Percentiles rank a stretch among this genome's conserved stretches.
phyloP scores from a whole-genome alignment of 225 moss, liverwort and hornwort genomes.

The Climacium dendroides region DNA sequence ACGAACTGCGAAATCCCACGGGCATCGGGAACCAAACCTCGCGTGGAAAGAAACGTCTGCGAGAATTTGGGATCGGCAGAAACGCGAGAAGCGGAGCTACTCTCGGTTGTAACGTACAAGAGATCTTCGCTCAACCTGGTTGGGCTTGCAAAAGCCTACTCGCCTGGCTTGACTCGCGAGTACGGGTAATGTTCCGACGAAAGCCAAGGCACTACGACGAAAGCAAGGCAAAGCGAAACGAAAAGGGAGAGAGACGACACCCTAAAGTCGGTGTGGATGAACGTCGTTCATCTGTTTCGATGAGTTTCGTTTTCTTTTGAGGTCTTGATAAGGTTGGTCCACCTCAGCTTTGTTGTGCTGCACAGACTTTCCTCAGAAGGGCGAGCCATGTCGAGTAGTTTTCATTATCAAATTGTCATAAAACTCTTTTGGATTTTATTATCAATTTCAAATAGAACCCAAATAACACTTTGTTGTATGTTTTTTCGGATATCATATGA shows the following conservation, averaged over 20 bases:
- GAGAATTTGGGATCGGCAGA: neutral
- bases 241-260: neutral
- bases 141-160: neutral
- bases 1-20: neutral
- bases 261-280: neutral
- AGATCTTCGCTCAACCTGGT: neutral
- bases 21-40: neutral
- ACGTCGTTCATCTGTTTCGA: neutral
- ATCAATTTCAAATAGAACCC: rapidly evolving
- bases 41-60: neutral
- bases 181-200: neutral
- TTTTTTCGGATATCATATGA: neutral
- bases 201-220: neutral
- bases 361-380: neutral
- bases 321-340: neutral
- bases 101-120: neutral
- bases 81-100: neutral
- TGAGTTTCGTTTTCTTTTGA: neutral
- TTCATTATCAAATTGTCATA: neutral
- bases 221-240: neutral
- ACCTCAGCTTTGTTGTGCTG: neutral
- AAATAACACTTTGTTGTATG: neutral
- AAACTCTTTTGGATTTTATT: neutral
- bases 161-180: neutral
- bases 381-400: neutral